Evolutionary conservation across 106 monocot species (phyloP), one percentile per base, ranked within the genome.

Genomic region (Amphibolis antarctica): DNA sequence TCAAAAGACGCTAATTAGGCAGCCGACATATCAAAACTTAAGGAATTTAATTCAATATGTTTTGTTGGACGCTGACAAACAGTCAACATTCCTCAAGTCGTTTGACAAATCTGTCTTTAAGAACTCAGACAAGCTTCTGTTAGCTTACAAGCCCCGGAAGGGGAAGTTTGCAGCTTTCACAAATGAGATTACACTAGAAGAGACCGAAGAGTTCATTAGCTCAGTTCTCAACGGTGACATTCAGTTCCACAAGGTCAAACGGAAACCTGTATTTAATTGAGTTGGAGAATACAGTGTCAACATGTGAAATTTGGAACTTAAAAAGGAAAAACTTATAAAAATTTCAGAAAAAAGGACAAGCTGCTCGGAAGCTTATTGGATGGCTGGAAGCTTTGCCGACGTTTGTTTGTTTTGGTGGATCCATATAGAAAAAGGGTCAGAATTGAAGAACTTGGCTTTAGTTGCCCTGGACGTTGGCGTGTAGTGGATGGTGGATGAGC

Each of bases 131-230:
- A 62, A 64, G 55, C 56, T 96, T 50, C 45, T 96, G 31, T 19
- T 96, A 31, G 84, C 96, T 28, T 98, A 90, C 76, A 98, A 98
- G 60, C 96, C 89, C n/a, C 69, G 74, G 5, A 86, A 69, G 48
- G 76, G 76, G 2, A 86, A 76, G 52, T 82, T 80, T 78, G 84
- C 84, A 20, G 73, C 61, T 28, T 80, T 63, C 47, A 80, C 70
- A 0, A 66, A 58, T 66, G 82, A 77, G 24, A 31, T 85, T 23
- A 82, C 82, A 0, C 53, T 82, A 63, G 86, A 98, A 70, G 84
- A 82, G 59, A 79, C 48, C 0, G 96, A 98, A 64, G 75, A 48
- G 14, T 98, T 98, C 63, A 69, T 98, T 1, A 66, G 90, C n/a
- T 86, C 86, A 0, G 78, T 87, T 63, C 75, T 90, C 10, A 98